A percentile compares a stretch with the other conserved stretches of the same genome.
phyloP scores from a whole-genome alignment of 352 stramenopile genomes.

The Lagenidium giganteum region DNA sequence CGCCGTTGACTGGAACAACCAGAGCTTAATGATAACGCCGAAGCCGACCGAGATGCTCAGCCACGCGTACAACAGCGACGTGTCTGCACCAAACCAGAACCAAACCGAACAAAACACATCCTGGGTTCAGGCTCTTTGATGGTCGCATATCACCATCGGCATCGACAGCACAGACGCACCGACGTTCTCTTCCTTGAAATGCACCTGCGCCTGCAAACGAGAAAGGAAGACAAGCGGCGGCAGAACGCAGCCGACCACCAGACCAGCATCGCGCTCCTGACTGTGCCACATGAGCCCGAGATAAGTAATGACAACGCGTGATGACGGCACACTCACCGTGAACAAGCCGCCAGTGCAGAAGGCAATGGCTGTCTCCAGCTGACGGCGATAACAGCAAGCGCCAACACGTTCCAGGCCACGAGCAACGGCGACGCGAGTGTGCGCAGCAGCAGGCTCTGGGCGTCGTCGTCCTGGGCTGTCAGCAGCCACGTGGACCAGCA shows the following conservation, averaged over 20 bases:
- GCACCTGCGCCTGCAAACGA: slow-evolving; percentile 36
- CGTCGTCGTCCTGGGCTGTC: slow-evolving; percentile 8
- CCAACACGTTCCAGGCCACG: slow-evolving; percentile 13
- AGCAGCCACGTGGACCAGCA: slow-evolving; percentile 27
- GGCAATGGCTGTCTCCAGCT: background rate
- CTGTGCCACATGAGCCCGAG: slow-evolving; percentile 12
- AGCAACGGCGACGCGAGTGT: slow-evolving; percentile 23
- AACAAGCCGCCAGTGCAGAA: background rate
- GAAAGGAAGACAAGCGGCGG: slow-evolving; percentile 54
- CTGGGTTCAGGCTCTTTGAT: no score
- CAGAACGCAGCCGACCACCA: slow-evolving; percentile 55
- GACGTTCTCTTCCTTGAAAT: slow-evolving; percentile 18
- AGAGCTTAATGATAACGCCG: slow-evolving; percentile 39
- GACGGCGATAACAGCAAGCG: slow-evolving; percentile 3
- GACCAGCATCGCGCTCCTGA: slow-evolving; percentile 45
- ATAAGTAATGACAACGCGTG: background rate
- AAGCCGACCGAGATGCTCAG: slow-evolving; percentile 38
- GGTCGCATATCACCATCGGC: no score
- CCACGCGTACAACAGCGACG: slow-evolving; percentile 57
- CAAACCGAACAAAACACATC: no score
- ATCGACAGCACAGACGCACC: slow-evolving; percentile 13
- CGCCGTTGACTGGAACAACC: slow-evolving; percentile 27
- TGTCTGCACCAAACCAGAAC: slow-evolving; percentile 12
- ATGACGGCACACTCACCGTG: background rate
- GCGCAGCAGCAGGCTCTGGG: slow-evolving; percentile 15